These are phyloP conservation scores for Harrya chromipes DNA, from an alignment of 768 basidiomycete genomes.

Conservation along the genomic window DNA sequence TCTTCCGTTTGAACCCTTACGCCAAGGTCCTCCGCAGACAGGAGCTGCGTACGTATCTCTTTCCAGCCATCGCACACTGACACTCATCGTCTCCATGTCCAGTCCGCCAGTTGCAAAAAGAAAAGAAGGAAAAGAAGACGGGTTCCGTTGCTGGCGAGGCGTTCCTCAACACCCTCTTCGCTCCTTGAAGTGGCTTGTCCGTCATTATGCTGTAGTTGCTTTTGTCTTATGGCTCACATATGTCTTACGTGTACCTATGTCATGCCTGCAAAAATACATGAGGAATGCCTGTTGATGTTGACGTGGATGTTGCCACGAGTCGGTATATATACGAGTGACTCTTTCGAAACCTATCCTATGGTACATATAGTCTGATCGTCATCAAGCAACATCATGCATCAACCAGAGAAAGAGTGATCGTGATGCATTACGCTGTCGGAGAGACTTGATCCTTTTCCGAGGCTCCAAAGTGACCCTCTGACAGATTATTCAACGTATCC, in stretches of 20 bases:
- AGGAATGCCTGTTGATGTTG: background rate
- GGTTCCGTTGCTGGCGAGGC: constrained; percentile 71
- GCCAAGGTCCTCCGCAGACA: constrained; percentile 91
- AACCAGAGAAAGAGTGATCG: background rate
- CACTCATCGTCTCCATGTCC: constrained; percentile 10
- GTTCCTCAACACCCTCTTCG: constrained; percentile 82
- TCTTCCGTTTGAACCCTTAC: constrained; percentile 98
- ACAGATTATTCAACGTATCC: constrained; percentile 57
- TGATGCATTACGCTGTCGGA: background rate
- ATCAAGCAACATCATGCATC: too few species aligned
- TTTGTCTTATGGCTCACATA: constrained; percentile 3
- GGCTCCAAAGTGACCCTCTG: constrained; percentile 33
- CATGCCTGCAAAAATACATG: constrained; percentile 16
- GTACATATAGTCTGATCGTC: too few species aligned
- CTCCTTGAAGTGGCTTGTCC: constrained; percentile 56
- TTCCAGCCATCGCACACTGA: background rate
- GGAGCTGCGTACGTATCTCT: constrained; percentile 70
- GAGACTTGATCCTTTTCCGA: background rate
- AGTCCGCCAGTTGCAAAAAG: constrained; percentile 75
- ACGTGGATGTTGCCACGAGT: too few species aligned
- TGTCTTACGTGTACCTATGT: constrained; percentile 15
- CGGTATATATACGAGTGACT: too few species aligned
- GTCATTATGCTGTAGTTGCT: constrained; percentile 2
- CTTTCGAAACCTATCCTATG: too few species aligned
- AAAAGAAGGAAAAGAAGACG: constrained; percentile 55